A percentile compares a stretch with the other conserved stretches of the same genome.
These are phyloP conservation scores for Sarocladiaceae sp. DNA, from an alignment of 2,329 filamentous ascomycete genomes.

Conservation along the genomic window DNA sequence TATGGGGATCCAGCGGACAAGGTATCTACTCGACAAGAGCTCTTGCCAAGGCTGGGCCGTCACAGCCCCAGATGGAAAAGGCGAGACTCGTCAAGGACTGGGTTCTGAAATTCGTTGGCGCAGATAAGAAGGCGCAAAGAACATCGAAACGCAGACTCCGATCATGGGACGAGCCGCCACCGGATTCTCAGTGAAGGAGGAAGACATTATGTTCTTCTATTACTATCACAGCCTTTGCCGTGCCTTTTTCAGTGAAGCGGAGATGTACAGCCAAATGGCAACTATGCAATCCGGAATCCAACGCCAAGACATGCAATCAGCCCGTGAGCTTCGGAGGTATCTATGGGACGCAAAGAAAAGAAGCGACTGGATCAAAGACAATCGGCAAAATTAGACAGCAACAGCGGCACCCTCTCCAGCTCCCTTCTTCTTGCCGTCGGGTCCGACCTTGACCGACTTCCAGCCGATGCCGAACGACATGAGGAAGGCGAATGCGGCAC, in stretches of 20 bases:
- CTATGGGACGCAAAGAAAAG: neutral
- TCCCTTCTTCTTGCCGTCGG: slow-evolving; percentile 20
- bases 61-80: slow-evolving; percentile 52
- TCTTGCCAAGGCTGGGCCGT: slow-evolving; percentile 27
- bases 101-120: slow-evolving; percentile 63
- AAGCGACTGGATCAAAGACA: neutral
- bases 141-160: slow-evolving; percentile 12
- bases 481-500: slow-evolving; percentile 39
- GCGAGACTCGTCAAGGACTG: slow-evolving; percentile 65
- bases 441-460: slow-evolving; percentile 46
- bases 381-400: neutral
- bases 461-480: slow-evolving; percentile 38
- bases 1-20: slow-evolving; percentile 46
- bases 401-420: slow-evolving; percentile 18
- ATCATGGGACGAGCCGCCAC: slow-evolving; percentile 33
- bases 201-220: neutral
- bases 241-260: slow-evolving; percentile 7
- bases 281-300: neutral
- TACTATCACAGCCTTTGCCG: neutral
- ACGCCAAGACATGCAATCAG: slow-evolving; percentile 4
- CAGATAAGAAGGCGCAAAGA: slow-evolving; percentile 18
- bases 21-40: slow-evolving; percentile 52
- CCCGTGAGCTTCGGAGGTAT: slow-evolving; percentile 1
- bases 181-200: slow-evolving; percentile 1
- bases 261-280: slow-evolving; percentile 8